Evolutionary conservation across 2,329 filamentous ascomycete genomes (phyloP), one percentile per base, ranked within the genome.

Genomic region (Seiridium cupressi): DNA sequence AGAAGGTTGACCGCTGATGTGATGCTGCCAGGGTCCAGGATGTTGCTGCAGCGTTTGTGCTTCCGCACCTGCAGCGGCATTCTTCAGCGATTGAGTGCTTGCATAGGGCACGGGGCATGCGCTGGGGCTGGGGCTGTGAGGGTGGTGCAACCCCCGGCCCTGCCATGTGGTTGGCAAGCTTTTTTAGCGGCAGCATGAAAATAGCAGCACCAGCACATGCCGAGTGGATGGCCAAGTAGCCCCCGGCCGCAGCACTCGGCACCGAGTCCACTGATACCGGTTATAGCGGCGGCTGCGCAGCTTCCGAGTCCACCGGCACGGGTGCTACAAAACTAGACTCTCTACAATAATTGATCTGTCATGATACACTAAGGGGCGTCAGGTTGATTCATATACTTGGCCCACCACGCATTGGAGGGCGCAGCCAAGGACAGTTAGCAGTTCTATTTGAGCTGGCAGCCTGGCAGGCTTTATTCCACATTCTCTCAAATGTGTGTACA

Each of bases 401-500:
- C 18, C 18, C 18, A 26, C 18, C 18, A 26, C 18, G 18, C 18
- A 26, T 26, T 26, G 18, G 18, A 26, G 18, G 18, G 18, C 18
- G 18, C 18, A 26, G 18, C 18, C 18, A 26, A 26, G 18, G 18
- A 26, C 18, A 26, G 18, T 26, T 26, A 26, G 18, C 18, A 26
- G 18, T 26, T 26, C 18, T 26, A 26, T 26, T 26, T 26, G 18
- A 26, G 18, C 18, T 26, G 18, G 18, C 18, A 26, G 18, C 18
- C 18, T 26, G 18, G 2, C 18, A 26, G 18, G 18, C 18, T 26
- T 26, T 26, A 26, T 26, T 42, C 7, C 13, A 42, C 13, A 7
- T 42, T 13, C 38, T 42, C 13, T 63, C 65, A 87, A 62, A 93
- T 88, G 77, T 92, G 89, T 71, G 80, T 83, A 77, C 91, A 95